Evolutionary conservation across 345 rosid genomes (phyloP), one percentile per base, ranked within the genome.

Genomic region (Populus ilicifolia): DNA sequence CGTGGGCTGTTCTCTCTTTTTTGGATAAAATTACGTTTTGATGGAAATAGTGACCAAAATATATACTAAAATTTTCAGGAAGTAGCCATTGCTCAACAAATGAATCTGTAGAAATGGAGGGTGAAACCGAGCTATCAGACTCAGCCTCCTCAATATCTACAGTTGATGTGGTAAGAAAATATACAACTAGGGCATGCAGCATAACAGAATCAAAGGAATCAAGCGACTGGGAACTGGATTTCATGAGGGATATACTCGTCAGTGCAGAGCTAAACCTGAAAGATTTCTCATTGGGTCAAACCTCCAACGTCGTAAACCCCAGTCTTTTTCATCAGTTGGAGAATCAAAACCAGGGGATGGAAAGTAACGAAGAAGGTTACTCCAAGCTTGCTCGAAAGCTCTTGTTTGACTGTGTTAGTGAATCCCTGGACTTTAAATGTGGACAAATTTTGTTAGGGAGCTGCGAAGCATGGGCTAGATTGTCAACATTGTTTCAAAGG

Each of bases 331-430:
- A 88, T 67, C 87, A 83, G 73, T 71, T 91, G 76, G 93, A 94
- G 87, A 76, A 79, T 77, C 70, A 62, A 9, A 67, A 65, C n/a
- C 74, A 25, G 23, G 59, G 59, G 69, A 39, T 29, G 27, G 83
- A 79, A 62, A 75, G 77, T 41, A 81, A 85, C 13, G 83, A 80
- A 30, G 86, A 85, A 54, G 91, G 87, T 20, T 10, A 56, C 18
- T 77, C 70, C 44, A 90, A 87, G 81, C 85, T 85, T n/a, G 82
- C 77, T 36, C 72, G 88, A 72, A 90, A 86, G 82, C 72, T 83
- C 54, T 71, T 92, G 79, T 91, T 93, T 21, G 96, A 90, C 66
- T 88, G 83, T 43, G 86, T 90, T 17, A 80, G 71, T 3, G 93
- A 92, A 66, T 82, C 85, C 72, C 71, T 95, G 76, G 89, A 77